Evolutionary conservation across 2,329 filamentous ascomycete species (phyloP), one percentile per base, ranked within the genome.

Genomic region (Alternaria triticimaculans): DNA sequence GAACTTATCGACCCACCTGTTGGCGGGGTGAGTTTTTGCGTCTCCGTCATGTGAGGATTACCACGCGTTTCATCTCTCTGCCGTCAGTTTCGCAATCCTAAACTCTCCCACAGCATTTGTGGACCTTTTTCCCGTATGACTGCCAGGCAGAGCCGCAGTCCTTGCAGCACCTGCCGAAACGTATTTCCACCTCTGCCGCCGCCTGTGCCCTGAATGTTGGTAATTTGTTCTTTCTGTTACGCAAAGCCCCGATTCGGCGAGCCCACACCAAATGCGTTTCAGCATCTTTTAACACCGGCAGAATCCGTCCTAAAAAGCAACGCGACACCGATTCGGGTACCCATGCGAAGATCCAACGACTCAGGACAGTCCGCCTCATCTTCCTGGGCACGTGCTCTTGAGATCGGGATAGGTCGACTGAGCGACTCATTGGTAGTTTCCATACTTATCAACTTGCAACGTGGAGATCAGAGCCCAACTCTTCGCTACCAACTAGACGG

Each of bases 11-110:
- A 60, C 68, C 70, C 70, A 68, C 67, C 59, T 41, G 62, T 68
- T 65, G 70, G 63, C 70, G 65, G 62, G 63, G 66, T 63, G 58
- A 65, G 63, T 55, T 63, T 62, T 66, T 26, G 25, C 59, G 26
- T 58, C 60, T 51, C 33, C 56, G 30, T 65, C 70, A 66, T 68
- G 63, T 68, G 70, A 62, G 61, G 58, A 49, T 41, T 48, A 28
- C 50, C 41, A 49, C 23, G 53, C 14, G 68, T 70, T 70, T 70
- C 68, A 70, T 49, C 37, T 67, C 49, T 45, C 18, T 55, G 48
- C 58, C 64, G 51, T 59, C 55, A 62, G 64, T 66, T 67, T 69
- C 62, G 66, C 57, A 55, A 37, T 57, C 57, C 49, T 41, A 45
- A 49, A 55, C 56, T 55, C 58, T 55, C 51, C 50, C 56, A 55